phyloP scores from a whole-genome alignment of 2,329 filamentous ascomycete species.

The Aspergillus tanneri region DNA sequence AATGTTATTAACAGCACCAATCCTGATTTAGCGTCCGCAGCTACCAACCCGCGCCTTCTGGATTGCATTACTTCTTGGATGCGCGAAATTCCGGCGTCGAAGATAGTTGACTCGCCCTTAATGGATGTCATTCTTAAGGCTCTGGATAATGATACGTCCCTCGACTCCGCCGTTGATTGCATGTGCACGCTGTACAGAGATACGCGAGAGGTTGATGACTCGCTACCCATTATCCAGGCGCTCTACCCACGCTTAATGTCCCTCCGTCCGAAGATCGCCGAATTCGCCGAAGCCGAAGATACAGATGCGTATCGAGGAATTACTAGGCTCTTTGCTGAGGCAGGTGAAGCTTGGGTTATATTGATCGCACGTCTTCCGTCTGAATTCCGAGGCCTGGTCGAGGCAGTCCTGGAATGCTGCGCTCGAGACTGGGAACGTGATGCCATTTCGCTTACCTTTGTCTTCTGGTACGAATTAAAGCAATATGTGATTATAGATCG shows the following conservation, averaged over 20 bases:
- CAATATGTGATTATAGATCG: slow-evolving; percentile 89
- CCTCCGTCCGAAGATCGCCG: slow-evolving; percentile 72
- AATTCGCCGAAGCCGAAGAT: slow-evolving; percentile 77
- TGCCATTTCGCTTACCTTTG: slow-evolving; percentile 89
- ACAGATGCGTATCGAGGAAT: slow-evolving; percentile 81
- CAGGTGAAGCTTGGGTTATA: slow-evolving; percentile 91
- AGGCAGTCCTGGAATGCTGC: slow-evolving; percentile 88
- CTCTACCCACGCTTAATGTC: slow-evolving; percentile 79
- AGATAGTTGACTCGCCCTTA: slow-evolving; percentile 81
- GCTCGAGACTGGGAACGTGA: slow-evolving; percentile 84
- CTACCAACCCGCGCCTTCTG: slow-evolving; percentile 84
- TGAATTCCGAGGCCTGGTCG: slow-evolving; percentile 81
- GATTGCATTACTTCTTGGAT: slow-evolving; percentile 98
- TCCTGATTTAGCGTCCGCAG: slow-evolving; percentile 61
- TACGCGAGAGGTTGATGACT: slow-evolving; percentile 91
- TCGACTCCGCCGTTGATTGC: slow-evolving; percentile 87
- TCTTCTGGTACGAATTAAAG: slow-evolving; percentile 98
- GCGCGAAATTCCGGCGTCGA: slow-evolving; percentile 80
- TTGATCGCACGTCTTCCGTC: slow-evolving; percentile 79
- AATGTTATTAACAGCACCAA: slow-evolving; percentile 18
- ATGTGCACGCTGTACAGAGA: slow-evolving; percentile 89
- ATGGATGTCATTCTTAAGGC: slow-evolving; percentile 78
- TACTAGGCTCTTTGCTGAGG: slow-evolving; percentile 87
- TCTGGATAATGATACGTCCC: slow-evolving; percentile 71
- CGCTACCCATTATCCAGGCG: slow-evolving; percentile 73